Evolutionary conservation across 2,329 filamentous ascomycete species (phyloP).

Genomic region (Annulohypoxylon truncatum): DNA sequence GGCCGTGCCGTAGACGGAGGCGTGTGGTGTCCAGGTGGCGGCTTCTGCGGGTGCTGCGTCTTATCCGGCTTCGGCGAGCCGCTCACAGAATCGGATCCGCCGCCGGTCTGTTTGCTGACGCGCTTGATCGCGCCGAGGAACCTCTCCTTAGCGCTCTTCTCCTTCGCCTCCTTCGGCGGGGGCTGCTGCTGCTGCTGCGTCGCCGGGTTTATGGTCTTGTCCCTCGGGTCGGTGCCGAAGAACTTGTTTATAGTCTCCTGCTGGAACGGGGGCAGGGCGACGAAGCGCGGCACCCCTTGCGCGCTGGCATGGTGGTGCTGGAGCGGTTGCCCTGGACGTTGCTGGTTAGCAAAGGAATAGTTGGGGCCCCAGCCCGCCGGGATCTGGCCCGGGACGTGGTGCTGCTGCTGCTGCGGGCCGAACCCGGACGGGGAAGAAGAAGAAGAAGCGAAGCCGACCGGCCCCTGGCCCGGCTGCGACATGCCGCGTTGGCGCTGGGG

Average conservation of each 20-base stretch:
- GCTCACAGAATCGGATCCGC: conserved; percentile 33
- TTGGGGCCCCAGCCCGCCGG: conserved; percentile 37
- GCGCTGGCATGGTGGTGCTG: not conserved
- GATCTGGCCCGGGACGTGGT: conserved; percentile 19
- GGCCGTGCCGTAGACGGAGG: conserved; percentile 23
- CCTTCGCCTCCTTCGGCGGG: conserved; percentile 43
- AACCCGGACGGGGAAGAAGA: conserved; percentile 7
- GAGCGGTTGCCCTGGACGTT: conserved; percentile 18
- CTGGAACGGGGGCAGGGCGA: conserved; percentile 37
- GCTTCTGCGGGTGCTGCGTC: conserved; percentile 29
- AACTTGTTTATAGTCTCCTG: conserved; percentile 46
- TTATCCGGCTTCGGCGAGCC: conserved; percentile 29
- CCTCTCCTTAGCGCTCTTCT: conserved; percentile 48
- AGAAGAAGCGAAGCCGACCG: not conserved
- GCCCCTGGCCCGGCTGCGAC: conserved; percentile 9
- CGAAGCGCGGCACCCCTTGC: conserved; percentile 28
- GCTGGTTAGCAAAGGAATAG: conserved; percentile 29
- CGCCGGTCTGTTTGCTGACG: conserved; percentile 41
- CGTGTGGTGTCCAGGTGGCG: conserved; percentile 24
- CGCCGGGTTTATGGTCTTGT: conserved; percentile 36
- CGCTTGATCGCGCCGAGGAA: conserved; percentile 49
- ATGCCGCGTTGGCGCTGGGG: conserved; percentile 28
- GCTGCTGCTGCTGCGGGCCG: conserved; percentile 15
- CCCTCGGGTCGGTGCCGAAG: conserved; percentile 43
- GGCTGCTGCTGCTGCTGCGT: no score